Percentiles rank a stretch among this genome's conserved stretches.
These are phyloP conservation scores for Monilinia fructicola DNA, from an alignment of 2,329 filamentous ascomycete species.

Conservation along the genomic window DNA sequence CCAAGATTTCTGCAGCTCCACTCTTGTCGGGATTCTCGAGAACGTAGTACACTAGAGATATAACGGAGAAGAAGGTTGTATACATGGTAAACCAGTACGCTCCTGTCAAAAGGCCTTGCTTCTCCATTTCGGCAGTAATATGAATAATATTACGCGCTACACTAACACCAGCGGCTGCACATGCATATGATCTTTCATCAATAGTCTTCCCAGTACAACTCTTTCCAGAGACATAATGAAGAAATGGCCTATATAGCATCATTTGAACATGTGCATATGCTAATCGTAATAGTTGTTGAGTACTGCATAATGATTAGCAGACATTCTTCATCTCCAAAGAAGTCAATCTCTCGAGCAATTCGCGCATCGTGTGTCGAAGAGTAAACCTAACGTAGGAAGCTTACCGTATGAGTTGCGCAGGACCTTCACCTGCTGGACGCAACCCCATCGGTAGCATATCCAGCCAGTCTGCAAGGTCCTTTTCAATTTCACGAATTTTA, in stretches of 20 bases:
- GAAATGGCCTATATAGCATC: constrained; percentile 77
- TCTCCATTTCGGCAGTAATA: constrained; percentile 75
- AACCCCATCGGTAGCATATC: constrained; percentile 70
- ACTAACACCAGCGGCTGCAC: constrained; percentile 60
- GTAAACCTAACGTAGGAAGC: constrained; percentile 32
- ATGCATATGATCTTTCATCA: constrained; percentile 78
- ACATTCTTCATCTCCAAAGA: neutral
- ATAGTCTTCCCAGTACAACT: constrained; percentile 56
- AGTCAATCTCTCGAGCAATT: neutral
- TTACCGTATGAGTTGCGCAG: constrained; percentile 74
- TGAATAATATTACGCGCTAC: constrained; percentile 72
- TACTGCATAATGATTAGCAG: constrained; percentile 42
- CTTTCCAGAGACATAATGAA: constrained; percentile 75
- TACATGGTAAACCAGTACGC: constrained; percentile 88
- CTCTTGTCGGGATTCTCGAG: constrained; percentile 76
- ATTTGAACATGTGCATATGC: constrained; percentile 83
- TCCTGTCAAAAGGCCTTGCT: constrained; percentile 71
- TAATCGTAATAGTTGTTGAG: constrained; percentile 74
- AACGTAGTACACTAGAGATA: constrained; percentile 77
- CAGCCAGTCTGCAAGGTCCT: constrained; percentile 62
- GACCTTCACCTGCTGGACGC: constrained; percentile 74
- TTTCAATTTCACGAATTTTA: constrained; percentile 63
- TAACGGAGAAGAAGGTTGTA: constrained; percentile 77
- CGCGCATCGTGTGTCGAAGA: neutral
- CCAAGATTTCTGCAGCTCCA: constrained; percentile 75